Evolutionary conservation across 106 monocot genomes (phyloP), one percentile per base, ranked within the genome.

Genomic region (Xerophyta viscosa): DNA sequence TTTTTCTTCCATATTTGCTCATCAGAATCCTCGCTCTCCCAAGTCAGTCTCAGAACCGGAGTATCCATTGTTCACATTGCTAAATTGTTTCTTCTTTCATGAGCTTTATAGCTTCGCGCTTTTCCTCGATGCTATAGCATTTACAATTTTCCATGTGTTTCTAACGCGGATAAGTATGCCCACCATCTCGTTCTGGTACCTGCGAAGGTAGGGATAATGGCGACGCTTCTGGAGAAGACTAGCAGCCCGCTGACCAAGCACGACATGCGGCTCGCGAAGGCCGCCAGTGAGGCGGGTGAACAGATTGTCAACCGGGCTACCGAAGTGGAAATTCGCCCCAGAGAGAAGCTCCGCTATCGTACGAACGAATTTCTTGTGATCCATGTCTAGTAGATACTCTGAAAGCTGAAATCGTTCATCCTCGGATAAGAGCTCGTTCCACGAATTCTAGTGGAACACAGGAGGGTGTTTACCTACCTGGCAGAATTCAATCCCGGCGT

Each of bases 121-220:
- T 76, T 47, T 89, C 89, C 41, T 85, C 76, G 30, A 98, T 63
- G 13, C 68, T 63, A 57, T 82, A 89, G 13, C 65, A 76, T 22
- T 25, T 43, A 15, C 64, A 76, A 50, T 68, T 71, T 43, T 71
- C 84, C 81, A 88, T 2, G 54, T 57, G 58, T 79, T 60, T 48
- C 49, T 70, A 17, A 77, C 71, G 47, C 31, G 39, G 7, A 66
- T 21, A 60, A 98, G 71, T 48, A 47, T 57, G 27, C 73, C 66
- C 9, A 98, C 76, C 88, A 89, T 76, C 8, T 65, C 65, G 50
- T 86, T 79, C 27, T 98, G 96, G 58, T 98, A 86, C 58, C 66
- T 61, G 2, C 67, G 60, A 22, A 98, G 48, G 24, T 17, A 41
- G 48, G 82, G 79, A 44, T 89, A 82, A 58, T 98, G 74, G 58